A percentile compares a stretch with the other conserved stretches of the same genome.
phyloP scores from a whole-genome alignment of 768 basidiomycete species.

The Hirschioporus abietinus region DNA sequence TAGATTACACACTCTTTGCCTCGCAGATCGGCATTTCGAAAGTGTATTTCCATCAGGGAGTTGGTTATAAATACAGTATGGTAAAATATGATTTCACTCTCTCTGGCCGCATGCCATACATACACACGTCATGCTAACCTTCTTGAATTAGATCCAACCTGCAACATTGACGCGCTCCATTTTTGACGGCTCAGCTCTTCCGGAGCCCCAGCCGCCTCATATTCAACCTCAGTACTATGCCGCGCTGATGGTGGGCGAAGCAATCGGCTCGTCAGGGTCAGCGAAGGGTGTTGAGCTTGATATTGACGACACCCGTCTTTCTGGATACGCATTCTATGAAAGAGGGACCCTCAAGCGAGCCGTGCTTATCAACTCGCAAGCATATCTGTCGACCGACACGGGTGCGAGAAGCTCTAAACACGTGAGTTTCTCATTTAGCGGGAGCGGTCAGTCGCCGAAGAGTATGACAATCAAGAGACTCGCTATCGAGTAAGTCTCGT shows the following conservation, averaged over 20 bases:
- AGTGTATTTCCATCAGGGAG: slow-evolving; percentile 59
- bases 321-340: slow-evolving; percentile 63
- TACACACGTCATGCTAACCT: slow-evolving; percentile 8
- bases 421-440: slow-evolving; percentile 30
- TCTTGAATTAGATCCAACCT: slow-evolving; percentile 52
- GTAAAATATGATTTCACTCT: slow-evolving; percentile 33
- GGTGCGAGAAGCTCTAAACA: slow-evolving; percentile 27
- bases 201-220: slow-evolving; percentile 48
- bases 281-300: slow-evolving; percentile 42
- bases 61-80: slow-evolving; percentile 69
- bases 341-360: slow-evolving; percentile 36
- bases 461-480: slow-evolving; percentile 44
- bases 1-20: slow-evolving; percentile 62
- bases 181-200: slow-evolving; percentile 45
- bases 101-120: too few species aligned
- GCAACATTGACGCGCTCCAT: slow-evolving; percentile 50
- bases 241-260: slow-evolving; percentile 54
- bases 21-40: slow-evolving; percentile 48
- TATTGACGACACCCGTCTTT: slow-evolving; percentile 39
- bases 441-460: slow-evolving; percentile 19
- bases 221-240: slow-evolving; percentile 68
- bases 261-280: slow-evolving; percentile 42
- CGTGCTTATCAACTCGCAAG: slow-evolving; percentile 54
- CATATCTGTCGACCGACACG: slow-evolving; percentile 33
- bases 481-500: slow-evolving; percentile 35